Conservation (phyloP, 208 protist species). For the Borovskyia barvae region DNA sequence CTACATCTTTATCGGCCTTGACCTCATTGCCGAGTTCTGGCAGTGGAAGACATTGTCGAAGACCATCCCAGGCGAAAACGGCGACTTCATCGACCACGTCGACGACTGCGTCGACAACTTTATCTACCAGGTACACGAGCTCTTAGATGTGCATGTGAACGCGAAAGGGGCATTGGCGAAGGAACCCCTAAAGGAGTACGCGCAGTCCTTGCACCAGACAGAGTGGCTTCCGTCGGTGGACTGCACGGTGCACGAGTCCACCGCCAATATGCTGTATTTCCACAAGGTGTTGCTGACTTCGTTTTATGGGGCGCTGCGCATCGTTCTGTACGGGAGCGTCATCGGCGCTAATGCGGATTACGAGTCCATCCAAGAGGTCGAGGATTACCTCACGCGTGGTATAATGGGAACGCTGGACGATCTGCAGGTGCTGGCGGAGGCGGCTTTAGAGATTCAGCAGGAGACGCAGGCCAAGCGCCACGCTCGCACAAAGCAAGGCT, state of each 20-base stretch:
- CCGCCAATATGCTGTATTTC: slow-evolving; percentile 77
- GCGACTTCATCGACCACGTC: slow-evolving; percentile 69
- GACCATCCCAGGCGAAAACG: slow-evolving; percentile 57
- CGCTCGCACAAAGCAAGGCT: slow-evolving; percentile 23
- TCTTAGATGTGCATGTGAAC: slow-evolving; percentile 61
- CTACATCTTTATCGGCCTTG: slow-evolving; percentile 74
- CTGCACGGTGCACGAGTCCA: slow-evolving; percentile 75
- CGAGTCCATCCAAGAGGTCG: slow-evolving; percentile 51
- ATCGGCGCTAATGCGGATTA: slow-evolving; percentile 40
- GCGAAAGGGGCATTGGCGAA: slow-evolving; percentile 58
- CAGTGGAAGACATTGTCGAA: slow-evolving; percentile 66
- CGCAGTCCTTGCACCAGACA: slow-evolving; percentile 31
- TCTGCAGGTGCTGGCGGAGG: slow-evolving; percentile 57
- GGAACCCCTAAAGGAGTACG: slow-evolving; percentile 38
- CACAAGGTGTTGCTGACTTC: slow-evolving; percentile 75
- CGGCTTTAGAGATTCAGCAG: slow-evolving; percentile 50
- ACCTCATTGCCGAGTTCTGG: slow-evolving; percentile 79
- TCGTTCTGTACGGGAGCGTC: slow-evolving; percentile 59
- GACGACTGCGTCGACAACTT: slow-evolving; percentile 60
- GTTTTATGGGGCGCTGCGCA: slow-evolving; percentile 75
- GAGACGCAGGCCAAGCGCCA: slow-evolving; percentile 20
- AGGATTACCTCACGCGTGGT: slow-evolving; percentile 63
- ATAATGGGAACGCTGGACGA: slow-evolving; percentile 65
- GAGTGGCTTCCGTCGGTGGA: slow-evolving; percentile 81
- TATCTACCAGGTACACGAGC: slow-evolving; percentile 49